Evolutionary conservation across 148 eudicot species (phyloP), one percentile per base, ranked within the genome.

Genomic region (Amaranthus hypochondriacus): DNA sequence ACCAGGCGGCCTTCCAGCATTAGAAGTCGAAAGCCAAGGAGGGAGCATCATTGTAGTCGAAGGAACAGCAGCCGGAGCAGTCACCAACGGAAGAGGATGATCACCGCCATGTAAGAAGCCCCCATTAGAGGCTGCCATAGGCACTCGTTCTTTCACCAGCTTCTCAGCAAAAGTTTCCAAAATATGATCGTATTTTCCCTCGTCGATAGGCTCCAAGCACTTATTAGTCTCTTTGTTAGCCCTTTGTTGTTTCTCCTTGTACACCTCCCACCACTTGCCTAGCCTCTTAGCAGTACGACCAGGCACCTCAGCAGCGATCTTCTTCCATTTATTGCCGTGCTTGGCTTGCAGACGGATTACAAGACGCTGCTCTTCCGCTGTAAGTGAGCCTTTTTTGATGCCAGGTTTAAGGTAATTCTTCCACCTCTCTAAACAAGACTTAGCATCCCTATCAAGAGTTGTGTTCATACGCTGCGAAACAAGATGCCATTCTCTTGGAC

Each of bases 211-310:
- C 46, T 87, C 90, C 3, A 75, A 49, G 28, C 76, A 68, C 85
- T 85, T 87, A 21, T 48, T 81, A 3, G 75, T 85, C 56, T 86
- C 87, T 68, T 88, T 86, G 12, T 83, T 81, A 5, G 84, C 91
- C 62, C 97, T 73, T 60, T 84, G 86, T 5, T 90, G 97, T 58
- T 92, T 93, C 85, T 90, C 98, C 74, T 90, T 90, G 64, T 89
- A 93, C 9, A 93, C 96, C 70, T 93, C 98, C 98, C 94, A 89
- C 94, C 94, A 89, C 89, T 89, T 89, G 4, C 92, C 92, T 0
- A 89, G 79, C 51, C 92, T 74, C 76, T 86, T 89, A 21, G 90
- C 90, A 9, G 92, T 89, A 12, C 92, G 82, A 2, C 92, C 90
- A 0, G 92, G 90, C 39, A 89, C 92, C 75, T 86, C 88, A 80